Evolutionary conservation across 257 asterid species (phyloP).

Genomic region (Penstemon eatonii): DNA sequence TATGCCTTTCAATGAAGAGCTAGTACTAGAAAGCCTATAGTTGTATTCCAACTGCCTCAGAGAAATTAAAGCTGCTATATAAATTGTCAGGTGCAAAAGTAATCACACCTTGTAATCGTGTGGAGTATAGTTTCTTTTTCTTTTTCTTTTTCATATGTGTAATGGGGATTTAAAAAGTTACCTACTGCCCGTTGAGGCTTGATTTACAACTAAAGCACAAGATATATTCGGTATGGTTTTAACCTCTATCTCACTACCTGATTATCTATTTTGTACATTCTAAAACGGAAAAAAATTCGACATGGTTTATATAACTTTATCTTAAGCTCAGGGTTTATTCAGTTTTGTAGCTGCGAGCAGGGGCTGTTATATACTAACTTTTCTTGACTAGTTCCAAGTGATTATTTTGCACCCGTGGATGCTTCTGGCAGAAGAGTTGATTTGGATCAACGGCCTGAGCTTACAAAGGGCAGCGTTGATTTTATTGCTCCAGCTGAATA

Average conservation of each 20-base stretch:
- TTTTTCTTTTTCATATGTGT: slow-evolving; percentile 6
- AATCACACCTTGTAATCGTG: not conserved
- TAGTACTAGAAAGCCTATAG: not conserved
- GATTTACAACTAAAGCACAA: slow-evolving; percentile 5
- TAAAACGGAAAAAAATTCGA: not conserved
- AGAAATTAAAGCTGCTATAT: slow-evolving; percentile 7
- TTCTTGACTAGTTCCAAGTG: slow-evolving; percentile 73
- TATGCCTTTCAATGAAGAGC: not conserved
- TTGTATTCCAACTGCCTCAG: slow-evolving; percentile 10
- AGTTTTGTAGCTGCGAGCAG: slow-evolving; percentile 26
- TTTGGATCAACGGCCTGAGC: slow-evolving; percentile 89
- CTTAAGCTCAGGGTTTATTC: slow-evolving; percentile 4
- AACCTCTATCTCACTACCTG: slow-evolving; percentile 5
- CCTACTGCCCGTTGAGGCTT: slow-evolving; percentile 2
- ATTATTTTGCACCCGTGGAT: slow-evolving; percentile 82
- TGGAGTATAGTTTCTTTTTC: not conserved
- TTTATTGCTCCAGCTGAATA: slow-evolving; percentile 81
- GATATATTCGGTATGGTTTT: not conserved
- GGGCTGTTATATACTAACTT: slow-evolving; percentile 33
- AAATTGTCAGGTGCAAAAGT: slow-evolving; percentile 4
- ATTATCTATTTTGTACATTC: slow-evolving; percentile 18
- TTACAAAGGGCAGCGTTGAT: slow-evolving; percentile 79
- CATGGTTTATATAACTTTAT: slow-evolving; percentile 1
- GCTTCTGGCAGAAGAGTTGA: slow-evolving; percentile 74
- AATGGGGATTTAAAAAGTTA: not conserved